Conservation (phyloP, 2,329 filamentous ascomycete species). For the Hypomyces perniciosus region DNA sequence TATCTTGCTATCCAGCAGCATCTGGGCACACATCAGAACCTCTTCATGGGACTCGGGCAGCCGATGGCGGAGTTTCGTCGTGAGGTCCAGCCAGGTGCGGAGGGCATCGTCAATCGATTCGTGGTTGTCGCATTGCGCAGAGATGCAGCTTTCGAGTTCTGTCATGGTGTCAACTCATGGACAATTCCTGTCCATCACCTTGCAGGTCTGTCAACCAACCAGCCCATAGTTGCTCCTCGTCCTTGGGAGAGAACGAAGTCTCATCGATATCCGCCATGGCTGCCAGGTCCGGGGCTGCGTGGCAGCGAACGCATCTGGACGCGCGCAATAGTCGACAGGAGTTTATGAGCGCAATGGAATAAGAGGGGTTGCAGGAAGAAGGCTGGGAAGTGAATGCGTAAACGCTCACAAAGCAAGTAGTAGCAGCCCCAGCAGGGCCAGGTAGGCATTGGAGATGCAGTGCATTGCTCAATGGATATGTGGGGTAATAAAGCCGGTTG, state of each 20-base stretch:
- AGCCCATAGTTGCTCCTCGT: constrained; percentile 83
- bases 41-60: constrained; percentile 73
- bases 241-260: constrained; percentile 60
- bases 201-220: constrained; percentile 43
- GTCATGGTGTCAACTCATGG: constrained; percentile 12
- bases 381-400: background rate
- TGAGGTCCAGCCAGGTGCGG: constrained; percentile 75
- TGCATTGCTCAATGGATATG: constrained; percentile 4
- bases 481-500: constrained; percentile 3
- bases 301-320: constrained; percentile 32
- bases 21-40: constrained; percentile 71
- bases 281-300: constrained; percentile 22
- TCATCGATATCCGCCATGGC: constrained; percentile 57
- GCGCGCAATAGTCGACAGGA: background rate
- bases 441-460: constrained; percentile 1
- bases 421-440: constrained; percentile 2
- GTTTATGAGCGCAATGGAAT: background rate
- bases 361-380: background rate
- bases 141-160: constrained; percentile 46
- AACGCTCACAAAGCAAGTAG: background rate
- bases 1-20: constrained; percentile 67
- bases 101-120: constrained; percentile 74
- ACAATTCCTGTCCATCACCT: background rate
- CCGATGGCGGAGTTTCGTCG: constrained; percentile 68
- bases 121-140: constrained; percentile 43